These are phyloP conservation scores for Choricystis sp. DNA, from an alignment of 139 green algal species.

Conservation along the genomic window DNA sequence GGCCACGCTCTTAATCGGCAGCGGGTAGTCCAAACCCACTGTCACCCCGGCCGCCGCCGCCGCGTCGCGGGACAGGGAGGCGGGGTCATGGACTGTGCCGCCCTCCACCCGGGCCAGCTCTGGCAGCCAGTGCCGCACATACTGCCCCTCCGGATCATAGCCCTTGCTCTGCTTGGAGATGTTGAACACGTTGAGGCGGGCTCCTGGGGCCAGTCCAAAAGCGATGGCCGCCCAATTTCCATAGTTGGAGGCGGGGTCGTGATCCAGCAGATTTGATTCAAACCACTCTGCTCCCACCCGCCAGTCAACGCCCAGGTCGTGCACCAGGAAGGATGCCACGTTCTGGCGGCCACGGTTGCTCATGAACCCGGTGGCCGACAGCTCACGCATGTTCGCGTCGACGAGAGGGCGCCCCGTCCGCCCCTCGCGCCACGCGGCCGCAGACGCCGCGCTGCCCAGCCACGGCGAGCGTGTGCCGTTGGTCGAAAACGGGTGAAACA, in stretches of 20 bases:
- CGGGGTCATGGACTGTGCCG: constrained; percentile 58
- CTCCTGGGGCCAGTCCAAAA: constrained; percentile 25
- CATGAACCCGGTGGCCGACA: constrained; percentile 83
- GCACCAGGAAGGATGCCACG: constrained; percentile 65
- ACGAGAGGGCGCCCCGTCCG: constrained; percentile 82
- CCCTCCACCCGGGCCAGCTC: constrained; percentile 63
- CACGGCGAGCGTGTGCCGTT: constrained; percentile 23
- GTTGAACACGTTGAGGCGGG: constrained; percentile 88
- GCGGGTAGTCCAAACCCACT: constrained; percentile 51
- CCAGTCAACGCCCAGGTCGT: constrained; percentile 89
- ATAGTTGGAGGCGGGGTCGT: constrained; percentile 76
- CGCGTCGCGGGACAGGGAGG: constrained; percentile 46
- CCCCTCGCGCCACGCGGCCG: constrained; percentile 60
- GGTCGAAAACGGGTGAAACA: constrained; percentile 50
- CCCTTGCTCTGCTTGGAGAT: constrained; percentile 70
- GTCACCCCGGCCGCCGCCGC: constrained; percentile 35
- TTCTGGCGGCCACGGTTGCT: constrained; percentile 90
- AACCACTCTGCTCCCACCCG: constrained; percentile 68
- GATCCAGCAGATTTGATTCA: constrained; percentile 78
- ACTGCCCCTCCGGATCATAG: constrained; percentile 57
- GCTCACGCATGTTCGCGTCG: constrained; percentile 96
- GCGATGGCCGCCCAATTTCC: constrained; percentile 83
- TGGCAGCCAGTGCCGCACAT: constrained; percentile 75
- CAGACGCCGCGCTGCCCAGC: constrained; percentile 24
- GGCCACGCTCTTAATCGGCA: constrained; percentile 17